phyloP scores from a whole-genome alignment of 345 rosid species.

The Citrus trifoliata region DNA sequence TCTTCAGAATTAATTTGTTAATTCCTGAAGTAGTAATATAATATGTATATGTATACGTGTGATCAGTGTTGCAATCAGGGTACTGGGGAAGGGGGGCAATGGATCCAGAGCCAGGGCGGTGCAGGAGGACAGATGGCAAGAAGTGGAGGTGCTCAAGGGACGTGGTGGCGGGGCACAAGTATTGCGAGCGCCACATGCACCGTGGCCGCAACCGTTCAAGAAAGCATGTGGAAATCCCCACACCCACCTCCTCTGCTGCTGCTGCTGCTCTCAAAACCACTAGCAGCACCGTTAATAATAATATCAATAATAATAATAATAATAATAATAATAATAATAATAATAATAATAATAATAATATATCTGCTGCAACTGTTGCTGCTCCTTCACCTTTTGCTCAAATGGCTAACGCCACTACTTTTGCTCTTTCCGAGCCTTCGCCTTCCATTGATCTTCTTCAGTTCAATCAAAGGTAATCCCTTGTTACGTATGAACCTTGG shows the following conservation, averaged over 20 bases:
- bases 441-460: conserved; percentile 61
- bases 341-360: too few species aligned
- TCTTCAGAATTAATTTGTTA: too few species aligned
- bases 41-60: neutral
- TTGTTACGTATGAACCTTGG: neutral
- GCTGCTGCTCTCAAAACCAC: neutral
- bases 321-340: too few species aligned
- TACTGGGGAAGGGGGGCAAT: conserved; percentile 78
- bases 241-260: conserved; percentile 28
- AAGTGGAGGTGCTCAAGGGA: conserved; percentile 99
- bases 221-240: conserved; percentile 99
- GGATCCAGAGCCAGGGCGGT: conserved; percentile 99
- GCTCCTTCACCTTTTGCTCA: conserved; percentile 27
- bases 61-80: conserved; percentile 56
- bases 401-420: conserved; percentile 36
- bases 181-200: conserved; percentile 99
- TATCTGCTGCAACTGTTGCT: neutral
- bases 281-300: neutral
- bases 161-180: conserved; percentile 83
- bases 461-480: conserved; percentile 49
- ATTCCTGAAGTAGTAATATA: too few species aligned
- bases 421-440: conserved; percentile 46
- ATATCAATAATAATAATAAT: too few species aligned
- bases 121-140: conserved; percentile 98
- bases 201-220: conserved; percentile 99